phyloP scores from a whole-genome alignment of 495 filamentous ascomycete genomes.

The Hypoxylon subgilvum region DNA sequence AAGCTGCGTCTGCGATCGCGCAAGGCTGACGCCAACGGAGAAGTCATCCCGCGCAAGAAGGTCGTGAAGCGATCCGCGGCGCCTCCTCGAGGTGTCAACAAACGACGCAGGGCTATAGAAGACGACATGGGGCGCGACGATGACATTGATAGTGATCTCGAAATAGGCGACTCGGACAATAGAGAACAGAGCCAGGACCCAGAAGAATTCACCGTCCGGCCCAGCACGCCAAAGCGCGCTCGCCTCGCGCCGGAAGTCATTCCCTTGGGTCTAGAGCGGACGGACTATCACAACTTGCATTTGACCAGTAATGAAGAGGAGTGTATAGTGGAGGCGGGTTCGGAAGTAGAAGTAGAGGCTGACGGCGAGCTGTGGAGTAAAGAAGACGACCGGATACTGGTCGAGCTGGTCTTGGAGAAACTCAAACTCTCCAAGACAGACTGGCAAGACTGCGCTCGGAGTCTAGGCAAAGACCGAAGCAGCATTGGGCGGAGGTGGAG shows the following conservation, averaged over 20 bases:
- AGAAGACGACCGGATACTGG: constrained; percentile 72
- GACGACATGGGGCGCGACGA: constrained; percentile 59
- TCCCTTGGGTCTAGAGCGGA: constrained; percentile 68
- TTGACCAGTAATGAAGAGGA: constrained; percentile 42
- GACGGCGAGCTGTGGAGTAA: constrained; percentile 64
- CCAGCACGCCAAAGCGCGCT: constrained; percentile 71
- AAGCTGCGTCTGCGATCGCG: constrained; percentile 57
- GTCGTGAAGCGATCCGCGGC: constrained; percentile 58
- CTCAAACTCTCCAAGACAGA: constrained; percentile 73
- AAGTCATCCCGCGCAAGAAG: constrained; percentile 48
- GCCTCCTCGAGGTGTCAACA: constrained; percentile 63
- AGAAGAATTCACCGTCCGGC: constrained; percentile 42
- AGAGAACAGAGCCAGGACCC: constrained; percentile 24
- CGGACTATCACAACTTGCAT: constrained; percentile 68
- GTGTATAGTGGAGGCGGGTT: constrained; percentile 44
- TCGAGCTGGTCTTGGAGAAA: constrained; percentile 77
- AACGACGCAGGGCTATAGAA: constrained; percentile 63
- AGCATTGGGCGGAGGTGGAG: constrained; percentile 75
- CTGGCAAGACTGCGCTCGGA: constrained; percentile 79
- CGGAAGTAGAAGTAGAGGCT: constrained; percentile 49
- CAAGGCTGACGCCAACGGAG: constrained; percentile 41
- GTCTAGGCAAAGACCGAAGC: constrained; percentile 68
- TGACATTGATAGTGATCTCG: constrained; percentile 49
- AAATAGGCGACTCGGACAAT: constrained; percentile 29
- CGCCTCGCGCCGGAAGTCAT: constrained; percentile 70